Base-by-base conservation (phyloP, 208 protist genomes). In the Angomonas deanei region DNA sequence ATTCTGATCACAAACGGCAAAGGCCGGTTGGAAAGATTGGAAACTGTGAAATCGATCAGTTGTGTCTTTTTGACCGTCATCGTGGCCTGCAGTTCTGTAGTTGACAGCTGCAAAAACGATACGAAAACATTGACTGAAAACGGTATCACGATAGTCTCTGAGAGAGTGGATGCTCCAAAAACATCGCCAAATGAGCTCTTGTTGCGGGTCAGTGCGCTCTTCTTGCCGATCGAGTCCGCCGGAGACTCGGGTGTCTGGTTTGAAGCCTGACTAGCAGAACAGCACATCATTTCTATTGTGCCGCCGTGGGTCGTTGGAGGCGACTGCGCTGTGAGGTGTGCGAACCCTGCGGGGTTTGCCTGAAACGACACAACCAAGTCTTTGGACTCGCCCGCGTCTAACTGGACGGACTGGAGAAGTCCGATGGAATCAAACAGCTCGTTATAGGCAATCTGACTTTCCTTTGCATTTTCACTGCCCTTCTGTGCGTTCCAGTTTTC, bases 11-110 rank as follows among this genome's bases (percentile, higher is more conserved):
- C 78, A 77, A 94, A 91, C 3, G 73, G 64, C 17, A 90, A 68
- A 15, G 84, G 82, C 26, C 80, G 60, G 23, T 73, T 74, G 0
- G 84, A 91, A 0, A 61, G 64, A 66, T 94, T 94, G 2, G 79
- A 86, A 1, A 91, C 79, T 17, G 72, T 66, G 63, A 94, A 91
- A 38, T 85, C 82, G 3, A 82, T 66, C 3, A 92, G 66, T 15
- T 84, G 76, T 19, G 80, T 92, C 71, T 87, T 91, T 58, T 84
- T 87, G 5, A 79, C 80, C 4, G 76, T 56, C 76, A 92, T 88
- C 0, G 84, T 88, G 11, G 76, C 61, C 30, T 91, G 77, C 19
- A 94, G 68, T 57, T 92, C 81, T 6, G 78, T 48, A 0, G 68
- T 52, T 0, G 83, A 90, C 3, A 94, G 69, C 6, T 87, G 74